Base-by-base conservation (phyloP, 2,329 filamentous ascomycete species). In the Fusarium oxysporum region DNA sequence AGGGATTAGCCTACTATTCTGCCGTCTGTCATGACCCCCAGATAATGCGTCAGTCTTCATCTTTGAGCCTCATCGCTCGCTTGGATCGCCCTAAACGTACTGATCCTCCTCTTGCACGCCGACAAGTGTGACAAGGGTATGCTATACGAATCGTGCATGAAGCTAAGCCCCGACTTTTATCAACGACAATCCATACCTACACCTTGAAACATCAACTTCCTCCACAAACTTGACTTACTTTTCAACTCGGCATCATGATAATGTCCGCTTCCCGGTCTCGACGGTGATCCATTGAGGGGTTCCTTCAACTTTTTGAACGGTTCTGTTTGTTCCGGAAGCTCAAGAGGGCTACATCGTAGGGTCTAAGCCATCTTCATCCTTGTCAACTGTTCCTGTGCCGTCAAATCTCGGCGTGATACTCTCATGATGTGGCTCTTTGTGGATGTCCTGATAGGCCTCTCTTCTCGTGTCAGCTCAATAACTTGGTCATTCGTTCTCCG, bases 91-190 rank as follows among this genome's bases (percentile, higher is more conserved):
- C 40, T 41, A 54, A 55, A 64, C 47, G 48, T 43, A 33, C 61
- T 28, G 50, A 38, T 38, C 50, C 50, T 54, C 50, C 50, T 40
- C 50, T 45, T 38, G 37, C 40, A 37, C 48, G 25, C 43, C 50
- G 30, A 57, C 23, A 23, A 28, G 30, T 35, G n/a, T 9, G 40
- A 40, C 70, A 56, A 63, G 70, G 60, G 57, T 70, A 43, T 76
- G 75, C 75, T 77, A 77, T 74, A 77, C 75, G 75, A 77, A 77
- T 72, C 67, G 56, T 77, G 75, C 75, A 77, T 72, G 71, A 72
- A 69, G 73, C 75, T 77, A 77, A 68, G 64, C 75, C 68, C 48
- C 65, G 58, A 62, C 45, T 62, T 53, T 50, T 25, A 25, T 57
- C 58, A 64, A 72, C 68, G 51, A 69, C 68, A 60, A 25, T 44